phyloP scores from a whole-genome alignment of 2,329 filamentous ascomycete genomes.

The Fusarium phyllophilum region DNA sequence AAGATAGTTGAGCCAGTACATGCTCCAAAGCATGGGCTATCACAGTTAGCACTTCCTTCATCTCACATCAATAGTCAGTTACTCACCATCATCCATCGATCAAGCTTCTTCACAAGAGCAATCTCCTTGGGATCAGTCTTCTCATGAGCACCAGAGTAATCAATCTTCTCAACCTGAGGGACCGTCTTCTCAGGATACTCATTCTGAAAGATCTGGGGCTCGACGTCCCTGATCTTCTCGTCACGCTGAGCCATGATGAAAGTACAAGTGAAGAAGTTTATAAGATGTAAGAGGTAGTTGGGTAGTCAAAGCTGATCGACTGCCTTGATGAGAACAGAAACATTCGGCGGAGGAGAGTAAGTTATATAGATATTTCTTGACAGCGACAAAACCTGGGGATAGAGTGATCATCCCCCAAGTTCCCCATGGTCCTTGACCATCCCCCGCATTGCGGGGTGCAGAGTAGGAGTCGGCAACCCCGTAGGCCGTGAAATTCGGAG shows the following conservation, averaged over 20 bases:
- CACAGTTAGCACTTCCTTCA: neutral
- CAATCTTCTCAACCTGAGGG: conserved; percentile 32
- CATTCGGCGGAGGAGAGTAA: too few species aligned
- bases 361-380: conserved; percentile 22
- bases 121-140: conserved; percentile 43
- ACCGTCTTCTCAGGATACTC: conserved; percentile 32
- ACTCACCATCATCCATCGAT: conserved; percentile 42
- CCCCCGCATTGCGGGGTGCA: conserved; percentile 34
- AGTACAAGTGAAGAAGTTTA: neutral
- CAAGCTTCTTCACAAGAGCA: conserved; percentile 41
- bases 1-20: conserved; percentile 58
- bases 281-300: neutral
- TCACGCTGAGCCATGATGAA: conserved; percentile 21
- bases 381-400: neutral
- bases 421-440: neutral
- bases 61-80: accelerated
- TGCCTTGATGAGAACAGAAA: conserved; percentile 20
- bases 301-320: conserved; percentile 23
- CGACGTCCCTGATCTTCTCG: conserved; percentile 24
- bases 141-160: conserved; percentile 43
- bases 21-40: conserved; percentile 50
- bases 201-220: conserved; percentile 36
- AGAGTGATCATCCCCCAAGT: neutral
- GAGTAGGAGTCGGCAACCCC: neutral
- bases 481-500: neutral